phyloP scores from a whole-genome alignment of 2,329 filamentous ascomycete genomes.

The Thelonectria olida region DNA sequence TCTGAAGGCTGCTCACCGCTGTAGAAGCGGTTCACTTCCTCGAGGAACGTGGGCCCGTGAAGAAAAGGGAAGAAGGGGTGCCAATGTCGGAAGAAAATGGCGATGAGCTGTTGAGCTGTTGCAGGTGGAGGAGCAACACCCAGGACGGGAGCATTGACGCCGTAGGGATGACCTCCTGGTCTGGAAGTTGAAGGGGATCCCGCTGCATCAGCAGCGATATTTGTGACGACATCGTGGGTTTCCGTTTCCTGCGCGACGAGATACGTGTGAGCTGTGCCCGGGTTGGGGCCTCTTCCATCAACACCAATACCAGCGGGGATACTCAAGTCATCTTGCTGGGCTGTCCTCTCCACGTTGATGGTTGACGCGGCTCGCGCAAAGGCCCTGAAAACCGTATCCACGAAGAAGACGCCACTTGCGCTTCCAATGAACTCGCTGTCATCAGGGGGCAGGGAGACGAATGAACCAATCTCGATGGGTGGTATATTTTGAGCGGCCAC shows the following conservation, averaged over 20 bases:
- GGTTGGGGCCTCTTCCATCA: conserved; percentile 1
- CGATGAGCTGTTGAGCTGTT: conserved; percentile 52
- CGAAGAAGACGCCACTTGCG: conserved; percentile 62
- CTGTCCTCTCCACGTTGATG: neutral
- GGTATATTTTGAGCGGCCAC: neutral
- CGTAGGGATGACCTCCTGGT: conserved; percentile 5
- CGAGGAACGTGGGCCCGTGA: conserved; percentile 58
- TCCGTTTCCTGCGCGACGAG: conserved; percentile 23
- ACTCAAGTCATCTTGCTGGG: neutral
- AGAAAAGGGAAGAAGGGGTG: conserved; percentile 62
- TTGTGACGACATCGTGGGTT: neutral
- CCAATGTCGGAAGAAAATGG: conserved; percentile 60
- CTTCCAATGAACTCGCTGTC: conserved; percentile 62
- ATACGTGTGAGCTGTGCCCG: conserved; percentile 29
- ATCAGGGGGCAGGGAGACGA: conserved; percentile 14
- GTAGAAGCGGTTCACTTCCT: conserved; percentile 55
- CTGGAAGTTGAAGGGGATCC: neutral
- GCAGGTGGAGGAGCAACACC: conserved; percentile 41
- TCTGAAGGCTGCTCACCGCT: neutral
- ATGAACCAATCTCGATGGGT: conserved; percentile 18
- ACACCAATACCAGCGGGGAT: neutral
- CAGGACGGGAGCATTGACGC: conserved; percentile 16
- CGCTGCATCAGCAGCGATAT: neutral
- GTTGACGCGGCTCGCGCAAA: conserved; percentile 46
- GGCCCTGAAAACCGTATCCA: conserved; percentile 62